Percentiles rank a stretch among this genome's conserved stretches.
Evolutionary conservation across 495 filamentous ascomycete genomes (phyloP).

Genomic region (Xeromyces bisporus): DNA sequence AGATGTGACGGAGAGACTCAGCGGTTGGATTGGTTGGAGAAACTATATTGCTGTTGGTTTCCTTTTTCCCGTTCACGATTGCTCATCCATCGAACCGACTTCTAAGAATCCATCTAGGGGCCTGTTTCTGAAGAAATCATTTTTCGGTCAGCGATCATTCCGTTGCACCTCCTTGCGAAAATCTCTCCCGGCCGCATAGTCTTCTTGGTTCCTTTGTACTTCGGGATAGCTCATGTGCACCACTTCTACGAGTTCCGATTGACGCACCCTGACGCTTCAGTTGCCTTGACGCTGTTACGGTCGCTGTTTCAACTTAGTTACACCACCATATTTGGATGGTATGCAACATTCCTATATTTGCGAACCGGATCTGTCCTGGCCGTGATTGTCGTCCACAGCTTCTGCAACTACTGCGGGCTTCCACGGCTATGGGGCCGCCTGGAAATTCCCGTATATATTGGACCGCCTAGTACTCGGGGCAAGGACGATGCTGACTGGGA

Average conservation of each 20-base stretch:
- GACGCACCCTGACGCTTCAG: slow-evolving; percentile 52
- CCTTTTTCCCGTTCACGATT: not conserved
- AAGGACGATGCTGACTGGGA: slow-evolving; percentile 25
- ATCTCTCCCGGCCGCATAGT: slow-evolving; percentile 41
- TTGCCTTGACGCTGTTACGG: slow-evolving; percentile 41
- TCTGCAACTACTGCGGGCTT: slow-evolving; percentile 85
- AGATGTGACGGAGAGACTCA: slow-evolving; percentile 39
- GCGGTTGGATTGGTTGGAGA: slow-evolving; percentile 47
- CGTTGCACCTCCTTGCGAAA: slow-evolving; percentile 63
- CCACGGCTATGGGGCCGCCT: slow-evolving; percentile 76
- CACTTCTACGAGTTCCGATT: slow-evolving; percentile 91
- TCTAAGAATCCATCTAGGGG: slow-evolving; percentile 33
- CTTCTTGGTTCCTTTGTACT: slow-evolving; percentile 72
- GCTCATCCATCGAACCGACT: slow-evolving; percentile 1
- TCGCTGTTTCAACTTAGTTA: slow-evolving; percentile 79
- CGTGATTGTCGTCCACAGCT: slow-evolving; percentile 59
- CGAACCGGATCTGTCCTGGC: slow-evolving; percentile 66
- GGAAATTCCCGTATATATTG: slow-evolving; percentile 23
- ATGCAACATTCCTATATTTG: slow-evolving; percentile 76
- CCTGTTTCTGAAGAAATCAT: slow-evolving; percentile 86
- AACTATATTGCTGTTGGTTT: slow-evolving; percentile 46
- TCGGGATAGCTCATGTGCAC: slow-evolving; percentile 88
- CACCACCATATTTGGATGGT: slow-evolving; percentile 86
- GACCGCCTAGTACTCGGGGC: slow-evolving; percentile 14
- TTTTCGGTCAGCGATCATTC: slow-evolving; percentile 72